Evolutionary conservation across 371 early-diverging fungal genomes (phyloP).

Genomic region (Basidiobolus meristosporus): DNA sequence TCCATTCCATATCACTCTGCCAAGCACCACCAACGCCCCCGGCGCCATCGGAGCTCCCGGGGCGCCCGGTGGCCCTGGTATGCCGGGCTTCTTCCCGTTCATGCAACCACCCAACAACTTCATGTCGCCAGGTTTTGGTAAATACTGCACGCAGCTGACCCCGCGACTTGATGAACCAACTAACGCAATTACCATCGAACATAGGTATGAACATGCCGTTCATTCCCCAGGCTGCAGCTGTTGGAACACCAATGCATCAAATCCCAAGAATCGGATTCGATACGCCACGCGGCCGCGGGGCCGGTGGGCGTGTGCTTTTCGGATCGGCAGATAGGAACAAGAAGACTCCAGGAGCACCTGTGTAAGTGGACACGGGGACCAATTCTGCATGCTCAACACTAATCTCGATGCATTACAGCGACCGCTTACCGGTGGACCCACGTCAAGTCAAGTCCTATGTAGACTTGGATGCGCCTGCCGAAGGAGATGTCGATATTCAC

Average conservation of each 20-base stretch:
- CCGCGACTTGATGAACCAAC: too few relatives aligned
- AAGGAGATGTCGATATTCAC: conserved; percentile 50
- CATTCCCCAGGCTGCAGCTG: conserved; percentile 13
- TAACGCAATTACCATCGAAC: too few relatives aligned
- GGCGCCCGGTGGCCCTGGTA: too few relatives aligned
- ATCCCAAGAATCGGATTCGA: conserved; percentile 48
- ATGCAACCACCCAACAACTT: too few relatives aligned
- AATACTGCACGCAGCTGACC: too few relatives aligned
- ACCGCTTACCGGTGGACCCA: conserved; percentile 18
- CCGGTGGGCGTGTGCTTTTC: not conserved
- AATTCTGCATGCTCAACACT: conserved; percentile 1
- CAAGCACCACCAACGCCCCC: conserved; percentile 14
- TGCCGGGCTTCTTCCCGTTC: too few relatives aligned
- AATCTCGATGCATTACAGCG: not conserved
- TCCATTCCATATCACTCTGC: conserved; percentile 33
- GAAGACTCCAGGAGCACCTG: conserved; percentile 1
- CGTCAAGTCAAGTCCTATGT: conserved; percentile 72
- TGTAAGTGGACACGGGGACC: conserved; percentile 1
- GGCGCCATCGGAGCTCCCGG: not conserved
- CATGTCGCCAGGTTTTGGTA: too few relatives aligned
- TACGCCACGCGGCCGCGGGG: conserved; percentile 8
- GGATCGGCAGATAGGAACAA: too few relatives aligned
- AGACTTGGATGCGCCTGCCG: conserved; percentile 74
- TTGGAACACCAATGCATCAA: conserved; percentile 38
- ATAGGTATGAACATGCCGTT: not conserved